Evolutionary conservation across 2,329 filamentous ascomycete genomes (phyloP).

Genomic region (Colletotrichum lentis): DNA sequence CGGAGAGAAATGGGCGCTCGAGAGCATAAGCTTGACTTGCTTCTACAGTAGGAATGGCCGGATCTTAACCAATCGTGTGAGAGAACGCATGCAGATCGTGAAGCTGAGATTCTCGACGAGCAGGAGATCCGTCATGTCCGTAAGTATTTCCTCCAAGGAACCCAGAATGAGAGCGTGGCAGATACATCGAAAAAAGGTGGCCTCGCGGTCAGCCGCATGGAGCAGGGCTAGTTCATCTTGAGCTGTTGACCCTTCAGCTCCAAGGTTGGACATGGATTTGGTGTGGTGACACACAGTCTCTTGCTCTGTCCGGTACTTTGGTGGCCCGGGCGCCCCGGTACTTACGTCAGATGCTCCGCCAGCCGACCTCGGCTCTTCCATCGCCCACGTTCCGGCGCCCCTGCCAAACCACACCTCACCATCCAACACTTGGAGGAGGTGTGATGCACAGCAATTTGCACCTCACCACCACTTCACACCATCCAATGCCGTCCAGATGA

Average conservation of each 20-base stretch:
- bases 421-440: slow-evolving; percentile 16
- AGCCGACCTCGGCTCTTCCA: slow-evolving; percentile 32
- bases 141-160: neutral
- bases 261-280: slow-evolving; percentile 8
- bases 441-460: slow-evolving; percentile 27
- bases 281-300: slow-evolving; percentile 23
- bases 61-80: slow-evolving; percentile 16
- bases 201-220: slow-evolving; percentile 14
- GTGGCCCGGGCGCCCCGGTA: slow-evolving; percentile 24
- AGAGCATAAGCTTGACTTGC: slow-evolving; percentile 25
- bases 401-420: slow-evolving; percentile 4
- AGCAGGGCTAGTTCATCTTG: slow-evolving; percentile 17
- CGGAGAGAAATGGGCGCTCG: neutral
- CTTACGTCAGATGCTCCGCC: slow-evolving; percentile 32
- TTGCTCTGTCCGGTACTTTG: slow-evolving; percentile 10
- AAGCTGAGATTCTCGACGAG: slow-evolving; percentile 5
- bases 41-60: slow-evolving; percentile 8
- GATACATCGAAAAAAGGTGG: slow-evolving; percentile 17
- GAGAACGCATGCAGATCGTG: neutral
- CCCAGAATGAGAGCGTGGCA: slow-evolving; percentile 15
- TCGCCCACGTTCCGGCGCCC: slow-evolving; percentile 7
- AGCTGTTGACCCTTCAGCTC: slow-evolving; percentile 1
- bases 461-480: slow-evolving; percentile 25
- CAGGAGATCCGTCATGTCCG: neutral
- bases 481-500: slow-evolving; percentile 53